These are phyloP conservation scores for Kluyveromyces marxianus DNA, from an alignment of 1,139 yeast genomes.

Conservation along the genomic window DNA sequence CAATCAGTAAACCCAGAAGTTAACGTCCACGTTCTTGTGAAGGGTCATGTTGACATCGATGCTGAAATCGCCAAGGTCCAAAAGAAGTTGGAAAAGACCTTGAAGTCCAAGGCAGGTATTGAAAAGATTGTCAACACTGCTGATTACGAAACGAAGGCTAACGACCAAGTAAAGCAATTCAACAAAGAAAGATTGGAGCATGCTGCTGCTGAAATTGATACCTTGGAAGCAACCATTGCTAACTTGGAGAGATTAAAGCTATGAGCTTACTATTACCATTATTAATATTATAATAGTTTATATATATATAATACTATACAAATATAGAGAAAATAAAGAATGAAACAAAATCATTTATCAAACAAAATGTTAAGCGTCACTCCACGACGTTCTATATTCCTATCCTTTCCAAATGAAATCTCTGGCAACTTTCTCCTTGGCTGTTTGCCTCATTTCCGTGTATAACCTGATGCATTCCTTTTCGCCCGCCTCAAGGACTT, in stretches of 20 bases:
- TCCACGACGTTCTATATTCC: background rate
- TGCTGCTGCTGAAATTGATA: slow-evolving; percentile 77
- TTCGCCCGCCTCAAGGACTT: slow-evolving; percentile 43
- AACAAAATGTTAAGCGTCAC: no score
- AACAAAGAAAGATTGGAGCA: slow-evolving; percentile 65
- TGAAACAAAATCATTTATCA: background rate
- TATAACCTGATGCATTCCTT: slow-evolving; percentile 41
- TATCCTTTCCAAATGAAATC: slow-evolving; percentile 31
- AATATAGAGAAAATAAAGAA: background rate
- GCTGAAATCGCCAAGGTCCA: slow-evolving; percentile 79
- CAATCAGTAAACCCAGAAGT: slow-evolving; percentile 73
- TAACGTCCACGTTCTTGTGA: slow-evolving; percentile 83
- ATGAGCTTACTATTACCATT: slow-evolving; percentile 20
- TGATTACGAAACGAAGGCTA: slow-evolving; percentile 84
- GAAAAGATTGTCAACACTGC: slow-evolving; percentile 60
- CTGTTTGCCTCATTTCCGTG: slow-evolving; percentile 37
- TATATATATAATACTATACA: background rate
- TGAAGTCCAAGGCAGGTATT: slow-evolving; percentile 41
- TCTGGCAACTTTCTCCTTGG: slow-evolving; percentile 41
- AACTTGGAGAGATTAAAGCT: slow-evolving; percentile 68
- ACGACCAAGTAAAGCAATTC: slow-evolving; percentile 69
- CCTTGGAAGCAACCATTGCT: slow-evolving; percentile 69
- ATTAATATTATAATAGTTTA: slow-evolving; percentile 1
- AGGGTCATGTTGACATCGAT: slow-evolving; percentile 90
- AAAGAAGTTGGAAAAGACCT: slow-evolving; percentile 59